Evolutionary conservation across 1,139 yeast genomes (phyloP).

Genomic region (Pichia sorboxylosa): DNA sequence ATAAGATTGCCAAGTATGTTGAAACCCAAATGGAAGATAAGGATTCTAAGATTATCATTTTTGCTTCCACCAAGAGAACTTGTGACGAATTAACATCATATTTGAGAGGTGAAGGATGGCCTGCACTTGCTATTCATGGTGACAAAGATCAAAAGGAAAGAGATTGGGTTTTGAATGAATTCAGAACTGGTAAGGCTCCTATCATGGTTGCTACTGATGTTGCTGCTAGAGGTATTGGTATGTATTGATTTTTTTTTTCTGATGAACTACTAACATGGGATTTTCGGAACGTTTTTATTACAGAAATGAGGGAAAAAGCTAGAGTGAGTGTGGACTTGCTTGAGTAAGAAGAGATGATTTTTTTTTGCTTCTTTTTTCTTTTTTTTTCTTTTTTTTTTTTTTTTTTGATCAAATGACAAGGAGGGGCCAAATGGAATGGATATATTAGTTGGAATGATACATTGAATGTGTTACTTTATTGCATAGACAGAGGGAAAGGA

Average conservation of each 20-base stretch:
- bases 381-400: too few species aligned
- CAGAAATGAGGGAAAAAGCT: not conserved
- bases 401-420: too few species aligned
- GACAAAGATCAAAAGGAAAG: slow-evolving; percentile 96
- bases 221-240: slow-evolving; percentile 99
- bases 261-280: not conserved
- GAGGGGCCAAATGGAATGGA: too few species aligned
- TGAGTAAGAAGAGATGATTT: too few species aligned
- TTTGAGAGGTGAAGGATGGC: slow-evolving; percentile 96
- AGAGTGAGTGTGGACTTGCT: too few species aligned
- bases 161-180: slow-evolving; percentile 95
- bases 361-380: too few species aligned
- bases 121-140: slow-evolving; percentile 98
- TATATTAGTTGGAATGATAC: too few species aligned
- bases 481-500: too few species aligned
- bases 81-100: slow-evolving; percentile 92
- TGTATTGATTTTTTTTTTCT: slow-evolving; percentile 30
- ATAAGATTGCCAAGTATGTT: slow-evolving; percentile 73
- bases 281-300: not conserved
- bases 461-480: too few species aligned
- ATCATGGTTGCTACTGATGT: slow-evolving; percentile 99
- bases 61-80: slow-evolving; percentile 91
- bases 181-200: slow-evolving; percentile 84
- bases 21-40: slow-evolving; percentile 73
- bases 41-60: slow-evolving; percentile 69